phyloP scores from a whole-genome alignment of 148 eudicot genomes.

The Rhododendron ovatum region DNA sequence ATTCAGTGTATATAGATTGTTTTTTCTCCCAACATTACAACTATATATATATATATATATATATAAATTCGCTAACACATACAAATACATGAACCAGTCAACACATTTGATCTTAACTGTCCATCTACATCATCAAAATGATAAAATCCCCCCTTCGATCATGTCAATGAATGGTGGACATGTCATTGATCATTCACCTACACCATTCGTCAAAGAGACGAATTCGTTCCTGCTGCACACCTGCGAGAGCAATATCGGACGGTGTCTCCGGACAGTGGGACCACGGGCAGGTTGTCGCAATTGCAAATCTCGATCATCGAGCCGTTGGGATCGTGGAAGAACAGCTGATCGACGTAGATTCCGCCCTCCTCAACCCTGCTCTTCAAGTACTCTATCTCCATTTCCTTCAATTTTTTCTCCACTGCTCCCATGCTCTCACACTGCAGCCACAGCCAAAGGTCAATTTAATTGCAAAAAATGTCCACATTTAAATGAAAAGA shows the following conservation, averaged over 20 bases:
- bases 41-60: too few relatives aligned
- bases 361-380: slow-evolving; percentile 38
- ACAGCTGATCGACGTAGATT: slow-evolving; percentile 36
- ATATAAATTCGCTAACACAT: too few relatives aligned
- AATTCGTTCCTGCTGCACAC: background rate
- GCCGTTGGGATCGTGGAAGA: slow-evolving; percentile 59
- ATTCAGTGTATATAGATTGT: too few relatives aligned
- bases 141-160: background rate
- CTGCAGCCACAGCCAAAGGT: slow-evolving; percentile 11
- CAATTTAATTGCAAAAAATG: background rate
- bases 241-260: slow-evolving; percentile 6
- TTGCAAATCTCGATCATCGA: slow-evolving; percentile 49
- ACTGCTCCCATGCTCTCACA: slow-evolving; percentile 38
- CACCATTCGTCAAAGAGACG: background rate
- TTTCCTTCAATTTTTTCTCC: slow-evolving; percentile 29
- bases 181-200: background rate
- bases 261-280: slow-evolving; percentile 23
- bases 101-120: background rate
- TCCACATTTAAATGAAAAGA: background rate
- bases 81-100: background rate
- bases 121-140: background rate
- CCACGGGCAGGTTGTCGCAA: slow-evolving; percentile 36
- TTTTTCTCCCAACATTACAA: too few relatives aligned
- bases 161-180: background rate
- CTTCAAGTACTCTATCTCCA: slow-evolving; percentile 33